Conservation (phyloP, 140 eudicot genomes). For the Cichorium intybus region DNA sequence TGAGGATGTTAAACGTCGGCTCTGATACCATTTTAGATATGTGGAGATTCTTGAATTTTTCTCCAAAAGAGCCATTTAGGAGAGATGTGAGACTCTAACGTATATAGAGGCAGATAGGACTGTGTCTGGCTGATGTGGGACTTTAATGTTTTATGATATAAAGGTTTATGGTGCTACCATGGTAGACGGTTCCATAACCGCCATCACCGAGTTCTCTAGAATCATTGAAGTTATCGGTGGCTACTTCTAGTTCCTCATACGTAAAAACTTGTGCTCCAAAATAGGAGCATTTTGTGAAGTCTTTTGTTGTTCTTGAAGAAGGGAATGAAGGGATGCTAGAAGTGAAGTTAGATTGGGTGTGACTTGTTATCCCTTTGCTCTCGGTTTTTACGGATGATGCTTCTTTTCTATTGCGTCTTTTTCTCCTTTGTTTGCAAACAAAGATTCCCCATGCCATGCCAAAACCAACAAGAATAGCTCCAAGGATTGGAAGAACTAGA, state of each 20-base stretch:
- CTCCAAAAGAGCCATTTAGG: too few relatives aligned
- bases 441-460: slow-evolving; percentile 45
- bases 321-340: slow-evolving; percentile 65
- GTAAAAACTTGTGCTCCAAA: slow-evolving; percentile 75
- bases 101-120: background rate
- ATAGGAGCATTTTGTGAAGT: slow-evolving; percentile 48
- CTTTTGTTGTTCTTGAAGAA: slow-evolving; percentile 33
- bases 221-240: slow-evolving; percentile 66
- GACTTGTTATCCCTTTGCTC: slow-evolving; percentile 28
- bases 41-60: too few relatives aligned
- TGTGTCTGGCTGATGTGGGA: background rate
- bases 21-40: too few relatives aligned
- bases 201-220: slow-evolving; percentile 87
- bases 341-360: slow-evolving; percentile 35
- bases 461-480: slow-evolving; percentile 49
- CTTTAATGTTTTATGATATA: background rate
- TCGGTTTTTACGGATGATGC: slow-evolving; percentile 6
- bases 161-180: slow-evolving; percentile 42
- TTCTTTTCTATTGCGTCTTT: slow-evolving; percentile 25
- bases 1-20: too few relatives aligned
- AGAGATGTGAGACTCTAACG: background rate
- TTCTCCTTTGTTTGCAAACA: slow-evolving; percentile 41
- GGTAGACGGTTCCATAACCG: slow-evolving; percentile 83
- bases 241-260: slow-evolving; percentile 70
- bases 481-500: slow-evolving; percentile 53